phyloP scores from a whole-genome alignment of 2,329 filamentous ascomycete species.

The Alternaria angustiovoidea region DNA sequence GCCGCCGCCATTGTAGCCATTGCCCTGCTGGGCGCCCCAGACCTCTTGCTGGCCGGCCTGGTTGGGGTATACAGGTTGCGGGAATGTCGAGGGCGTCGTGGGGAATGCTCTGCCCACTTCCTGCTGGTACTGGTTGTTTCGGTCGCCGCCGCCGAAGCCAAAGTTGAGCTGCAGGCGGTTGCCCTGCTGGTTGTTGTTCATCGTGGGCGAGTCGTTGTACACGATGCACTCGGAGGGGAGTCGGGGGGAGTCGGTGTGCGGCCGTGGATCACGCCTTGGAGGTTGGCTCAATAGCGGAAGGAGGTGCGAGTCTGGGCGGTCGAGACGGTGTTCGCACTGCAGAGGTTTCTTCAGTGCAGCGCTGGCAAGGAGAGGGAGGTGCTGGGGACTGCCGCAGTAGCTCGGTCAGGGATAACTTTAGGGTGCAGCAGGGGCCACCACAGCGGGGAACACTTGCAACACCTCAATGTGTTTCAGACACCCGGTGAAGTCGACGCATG shows the following conservation, averaged over 20 bases:
- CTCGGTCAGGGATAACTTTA: slow-evolving; percentile 42
- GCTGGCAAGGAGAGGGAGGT: slow-evolving; percentile 25
- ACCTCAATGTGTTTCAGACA: slow-evolving; percentile 10
- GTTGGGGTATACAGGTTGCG: slow-evolving; percentile 80
- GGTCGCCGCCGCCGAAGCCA: slow-evolving; percentile 53
- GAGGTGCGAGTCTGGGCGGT: slow-evolving; percentile 20
- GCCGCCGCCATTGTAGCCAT: slow-evolving; percentile 34
- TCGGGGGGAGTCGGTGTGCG: slow-evolving; percentile 16
- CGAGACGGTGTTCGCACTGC: slow-evolving; percentile 23
- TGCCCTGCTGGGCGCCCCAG: slow-evolving; percentile 58
- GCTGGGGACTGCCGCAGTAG: slow-evolving; percentile 27
- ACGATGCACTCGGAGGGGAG: not conserved
- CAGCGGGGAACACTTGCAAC: slow-evolving; percentile 13
- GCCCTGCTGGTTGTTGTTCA: slow-evolving; percentile 50
- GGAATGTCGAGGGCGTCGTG: slow-evolving; percentile 92
- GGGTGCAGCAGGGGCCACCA: slow-evolving; percentile 14
- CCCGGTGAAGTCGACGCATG: not conserved
- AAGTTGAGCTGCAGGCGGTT: slow-evolving; percentile 63
- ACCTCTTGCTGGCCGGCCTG: slow-evolving; percentile 68
- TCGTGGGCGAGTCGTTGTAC: slow-evolving; percentile 29
- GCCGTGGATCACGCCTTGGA: not conserved
- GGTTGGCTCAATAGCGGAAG: slow-evolving; percentile 18
- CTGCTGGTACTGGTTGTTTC: slow-evolving; percentile 52
- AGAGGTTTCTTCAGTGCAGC: slow-evolving; percentile 27
- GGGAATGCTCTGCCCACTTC: slow-evolving; percentile 59